Evolutionary conservation across 2,329 filamentous ascomycete genomes (phyloP), one percentile per base, ranked within the genome.

Genomic region (Fusarium luffae): DNA sequence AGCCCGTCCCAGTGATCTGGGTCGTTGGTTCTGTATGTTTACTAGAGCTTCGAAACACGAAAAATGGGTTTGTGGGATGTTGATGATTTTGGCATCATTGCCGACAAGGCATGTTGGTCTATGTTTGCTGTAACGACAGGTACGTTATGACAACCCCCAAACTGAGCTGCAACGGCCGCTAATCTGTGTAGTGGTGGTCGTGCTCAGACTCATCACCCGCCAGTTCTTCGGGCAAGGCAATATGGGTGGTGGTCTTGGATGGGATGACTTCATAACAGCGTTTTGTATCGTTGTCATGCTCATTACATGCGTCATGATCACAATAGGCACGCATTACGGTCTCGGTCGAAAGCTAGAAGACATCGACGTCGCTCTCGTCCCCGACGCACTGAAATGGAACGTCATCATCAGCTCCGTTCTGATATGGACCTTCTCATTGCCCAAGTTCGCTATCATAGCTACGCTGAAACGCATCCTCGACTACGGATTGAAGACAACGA

Each of bases 371-470:
- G 4, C 56, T 4, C 40, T 68, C 9, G 46, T 69, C 11, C 50
- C 59, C 27, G 16, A 68, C 11, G 70, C 73, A 13, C 43, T 74
- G 8, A 73, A 69, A 42, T 76, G 71, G 70, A 76, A 75, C 42
- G 62, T 65, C 41, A 74, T 75, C 25, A 74, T 72, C 50, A 74
- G 68, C 60, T 67, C 68, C 11, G 64, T 76, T 18, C 52, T 76
- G 12, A 71, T 76, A 23, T 75, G 72, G 72, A 70, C 71, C 5
- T 75, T 76, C 44, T 75, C 74, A 6, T 59, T 76, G 3, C 74
- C 74, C 11, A 76, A 76, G 9, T 76, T 76, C 47, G 74, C 74
- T 50, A 70, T 76, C 27, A 68, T 76, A 32, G 73, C 74, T 12
- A 74, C 70, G 34, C 64, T 76, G 27, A 76, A 76, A 30, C 67